Evolutionary conservation across 2,329 filamentous ascomycete genomes (phyloP).

Genomic region (Clonostachys sp.): DNA sequence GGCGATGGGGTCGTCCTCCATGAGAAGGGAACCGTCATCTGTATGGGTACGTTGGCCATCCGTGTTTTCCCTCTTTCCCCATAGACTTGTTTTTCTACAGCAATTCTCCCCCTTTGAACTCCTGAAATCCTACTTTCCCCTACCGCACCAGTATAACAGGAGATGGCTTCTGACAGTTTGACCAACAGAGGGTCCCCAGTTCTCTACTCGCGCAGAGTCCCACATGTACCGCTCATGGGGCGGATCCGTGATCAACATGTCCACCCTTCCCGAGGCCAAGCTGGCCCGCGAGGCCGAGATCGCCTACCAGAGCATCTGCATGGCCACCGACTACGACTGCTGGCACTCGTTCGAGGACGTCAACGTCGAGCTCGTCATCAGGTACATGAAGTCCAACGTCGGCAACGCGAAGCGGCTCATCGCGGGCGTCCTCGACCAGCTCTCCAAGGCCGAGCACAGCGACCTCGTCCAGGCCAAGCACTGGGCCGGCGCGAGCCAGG

Average conservation of each 20-base stretch:
- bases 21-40: constrained; percentile 78
- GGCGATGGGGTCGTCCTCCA: constrained; percentile 85
- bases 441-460: constrained; percentile 71
- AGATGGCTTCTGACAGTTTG: no score
- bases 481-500: constrained; percentile 70
- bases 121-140: not conserved
- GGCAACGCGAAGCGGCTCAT: constrained; percentile 84
- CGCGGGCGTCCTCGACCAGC: constrained; percentile 79
- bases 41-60: constrained; percentile 68
- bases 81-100: not conserved
- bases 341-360: constrained; percentile 84
- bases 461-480: constrained; percentile 79
- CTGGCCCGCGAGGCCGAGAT: constrained; percentile 94
- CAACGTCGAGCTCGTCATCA: constrained; percentile 95
- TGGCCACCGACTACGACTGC: constrained; percentile 99
- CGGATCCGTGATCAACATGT: constrained; percentile 98
- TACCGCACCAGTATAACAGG: not conserved
- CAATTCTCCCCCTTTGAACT: not conserved
- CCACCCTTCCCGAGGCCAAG: constrained; percentile 89
- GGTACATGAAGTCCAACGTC: constrained; percentile 90
- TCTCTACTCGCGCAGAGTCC: constrained; percentile 92
- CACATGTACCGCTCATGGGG: constrained; percentile 94
- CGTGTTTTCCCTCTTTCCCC: not conserved
- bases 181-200: constrained; percentile 83
- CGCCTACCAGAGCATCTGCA: constrained; percentile 97